Base-by-base conservation (phyloP, 108 stramenopile species). In the Nitzschia sp. region DNA sequence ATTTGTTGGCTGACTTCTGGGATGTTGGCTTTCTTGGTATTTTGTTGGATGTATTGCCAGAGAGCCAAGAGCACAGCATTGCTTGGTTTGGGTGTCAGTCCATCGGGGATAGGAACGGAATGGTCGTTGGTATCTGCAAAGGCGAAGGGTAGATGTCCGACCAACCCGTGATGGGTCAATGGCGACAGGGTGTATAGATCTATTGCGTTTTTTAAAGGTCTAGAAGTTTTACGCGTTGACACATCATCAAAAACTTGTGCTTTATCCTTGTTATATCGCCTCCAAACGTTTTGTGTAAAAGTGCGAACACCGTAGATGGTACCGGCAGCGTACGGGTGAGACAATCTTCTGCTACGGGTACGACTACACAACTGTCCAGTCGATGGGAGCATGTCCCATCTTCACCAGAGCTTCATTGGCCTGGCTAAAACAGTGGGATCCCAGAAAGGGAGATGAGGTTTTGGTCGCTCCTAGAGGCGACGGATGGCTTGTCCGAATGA, bases 391-490 rank as follows among this genome's bases (percentile, higher is more conserved):
- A 4, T 66, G 33, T 1, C 69, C 69, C 81, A 82, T 71, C 38
- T 86, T 75, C 16, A 31, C 53, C 38, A 99, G 79, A 19, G 89
- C 87, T 15, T 81, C 77, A 73, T 99, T 99, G 32, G 88, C 85
- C 30, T 86, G 65, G 54, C 87, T 82, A 58, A 99, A 99, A 82
- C 95, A 96, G 55, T 56, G 73, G 44, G 84, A 90, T 1, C 97
- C 97, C 57, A 97, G 68, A 80, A 98, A 99, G 2, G 98, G 97
- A 48, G 70, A 58, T 25, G 58, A 62, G 0, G 96, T 96, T 70
- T 95, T 95, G 15, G 81, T 92, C 0, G 98, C 98, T n/a, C 89
- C 87, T 28, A 99, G 74, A 0, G 97, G 97, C 36, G 85, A 87
- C 6, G 97, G 97, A 73, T 98, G 71, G 19, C 72, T 65, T 16